These are phyloP conservation scores for Chrysophaeum taylorii DNA, from an alignment of 352 stramenopile genomes.

Conservation along the genomic window DNA sequence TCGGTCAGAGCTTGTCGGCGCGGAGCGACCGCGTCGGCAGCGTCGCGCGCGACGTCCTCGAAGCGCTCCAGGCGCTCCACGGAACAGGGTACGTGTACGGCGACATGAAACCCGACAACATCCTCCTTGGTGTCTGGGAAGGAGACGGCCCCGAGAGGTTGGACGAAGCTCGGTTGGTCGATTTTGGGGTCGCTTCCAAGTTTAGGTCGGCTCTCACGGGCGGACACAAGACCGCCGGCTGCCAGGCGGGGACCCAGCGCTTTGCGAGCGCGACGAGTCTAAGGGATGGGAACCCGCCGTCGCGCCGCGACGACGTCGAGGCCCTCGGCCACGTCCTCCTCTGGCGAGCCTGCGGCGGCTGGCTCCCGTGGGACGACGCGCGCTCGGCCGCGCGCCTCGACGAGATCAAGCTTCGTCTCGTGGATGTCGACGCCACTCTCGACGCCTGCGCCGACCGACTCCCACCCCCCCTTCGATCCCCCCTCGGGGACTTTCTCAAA, in stretches of 20 bases:
- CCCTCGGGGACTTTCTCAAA: constrained; percentile 2
- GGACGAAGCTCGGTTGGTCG: constrained; percentile 1
- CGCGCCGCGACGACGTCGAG: constrained; percentile 13
- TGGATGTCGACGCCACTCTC: not conserved
- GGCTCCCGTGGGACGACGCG: not conserved
- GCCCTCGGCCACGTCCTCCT: constrained; percentile 2
- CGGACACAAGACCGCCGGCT: not conserved
- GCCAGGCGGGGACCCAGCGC: not conserved
- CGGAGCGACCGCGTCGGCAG: not conserved
- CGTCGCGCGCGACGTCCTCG: not conserved
- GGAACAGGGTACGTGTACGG: not conserved
- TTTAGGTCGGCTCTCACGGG: not conserved
- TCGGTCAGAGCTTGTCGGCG: not conserved
- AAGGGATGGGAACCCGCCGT: not conserved
- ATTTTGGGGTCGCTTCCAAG: not conserved
- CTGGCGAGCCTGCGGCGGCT: not conserved
- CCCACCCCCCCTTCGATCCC: not conserved
- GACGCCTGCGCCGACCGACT: no score
- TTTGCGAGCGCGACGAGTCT: not conserved
- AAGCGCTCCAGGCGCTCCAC: not conserved
- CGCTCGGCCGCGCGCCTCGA: not conserved
- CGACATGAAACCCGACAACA: constrained; percentile 12
- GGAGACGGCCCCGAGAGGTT: not conserved
- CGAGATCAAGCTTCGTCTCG: not conserved
- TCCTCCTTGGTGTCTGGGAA: not conserved